phyloP scores from a whole-genome alignment of 1,139 yeast genomes.

The Hansenula sp. region DNA sequence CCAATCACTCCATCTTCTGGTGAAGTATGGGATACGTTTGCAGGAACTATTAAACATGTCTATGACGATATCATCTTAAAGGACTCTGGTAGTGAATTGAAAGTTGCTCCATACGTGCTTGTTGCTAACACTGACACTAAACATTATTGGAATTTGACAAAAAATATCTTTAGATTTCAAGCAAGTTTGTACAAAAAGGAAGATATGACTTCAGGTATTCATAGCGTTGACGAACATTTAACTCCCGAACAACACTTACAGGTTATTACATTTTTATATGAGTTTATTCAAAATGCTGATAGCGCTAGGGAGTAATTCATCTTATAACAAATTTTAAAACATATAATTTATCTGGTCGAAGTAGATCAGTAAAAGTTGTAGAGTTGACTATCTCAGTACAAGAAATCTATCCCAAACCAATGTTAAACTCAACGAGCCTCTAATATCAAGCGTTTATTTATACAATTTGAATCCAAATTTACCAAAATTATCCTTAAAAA shows the following conservation, averaged over 20 bases:
- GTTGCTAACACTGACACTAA: slow-evolving; percentile 85
- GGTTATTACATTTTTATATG: slow-evolving; percentile 55
- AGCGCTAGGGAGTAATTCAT: too few relatives aligned
- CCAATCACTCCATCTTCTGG: slow-evolving; percentile 47
- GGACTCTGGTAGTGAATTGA: slow-evolving; percentile 34
- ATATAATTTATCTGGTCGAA: too few relatives aligned
- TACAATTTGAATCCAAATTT: too few relatives aligned
- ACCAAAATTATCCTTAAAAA: too few relatives aligned
- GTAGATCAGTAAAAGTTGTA: too few relatives aligned
- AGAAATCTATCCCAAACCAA: too few relatives aligned
- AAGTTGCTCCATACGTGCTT: slow-evolving; percentile 59
- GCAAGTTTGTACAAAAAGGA: slow-evolving; percentile 13
- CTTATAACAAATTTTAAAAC: too few relatives aligned
- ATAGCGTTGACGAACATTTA: slow-evolving; percentile 61
- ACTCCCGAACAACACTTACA: slow-evolving; percentile 49
- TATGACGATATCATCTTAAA: slow-evolving; percentile 33
- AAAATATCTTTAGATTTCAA: slow-evolving; percentile 65
- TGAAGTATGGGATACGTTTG: slow-evolving; percentile 44
- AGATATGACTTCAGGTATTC: slow-evolving; percentile 26
- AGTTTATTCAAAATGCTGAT: slow-evolving; percentile 37
- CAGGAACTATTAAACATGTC: slow-evolving; percentile 50
- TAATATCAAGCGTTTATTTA: too few relatives aligned
- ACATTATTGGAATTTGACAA: slow-evolving; percentile 71
- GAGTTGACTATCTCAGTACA: too few relatives aligned
- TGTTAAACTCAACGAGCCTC: too few relatives aligned